These are phyloP conservation scores for Fusarium armeniacum DNA, from an alignment of 2,329 filamentous ascomycete species.

Conservation along the genomic window DNA sequence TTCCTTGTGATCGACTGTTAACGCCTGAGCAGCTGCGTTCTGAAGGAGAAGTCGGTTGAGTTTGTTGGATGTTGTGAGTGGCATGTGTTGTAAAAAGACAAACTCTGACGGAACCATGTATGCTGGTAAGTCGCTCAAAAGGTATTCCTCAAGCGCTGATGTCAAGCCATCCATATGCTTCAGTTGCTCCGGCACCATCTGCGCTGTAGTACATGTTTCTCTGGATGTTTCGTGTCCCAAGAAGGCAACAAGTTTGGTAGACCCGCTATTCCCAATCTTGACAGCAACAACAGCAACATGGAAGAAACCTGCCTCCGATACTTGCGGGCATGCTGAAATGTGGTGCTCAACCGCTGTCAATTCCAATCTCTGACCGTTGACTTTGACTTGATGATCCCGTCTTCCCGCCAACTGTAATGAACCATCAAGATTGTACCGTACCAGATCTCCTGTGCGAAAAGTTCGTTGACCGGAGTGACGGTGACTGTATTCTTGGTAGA, in stretches of 20 bases:
- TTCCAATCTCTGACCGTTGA: slow-evolving; percentile 10
- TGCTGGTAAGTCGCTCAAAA: neutral
- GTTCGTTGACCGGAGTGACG: neutral
- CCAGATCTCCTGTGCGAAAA: slow-evolving; percentile 8
- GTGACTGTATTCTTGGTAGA: neutral
- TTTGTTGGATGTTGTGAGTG: slow-evolving; percentile 10
- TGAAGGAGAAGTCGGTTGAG: slow-evolving; percentile 1
- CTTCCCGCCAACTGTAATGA: slow-evolving; percentile 7
- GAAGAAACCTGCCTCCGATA: neutral
- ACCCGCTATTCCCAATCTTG: neutral
- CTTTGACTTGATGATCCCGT: slow-evolving; percentile 13
- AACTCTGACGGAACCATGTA: slow-evolving; percentile 7
- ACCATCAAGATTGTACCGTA: slow-evolving; percentile 11
- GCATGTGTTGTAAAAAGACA: slow-evolving; percentile 1
- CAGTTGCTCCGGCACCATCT: neutral
- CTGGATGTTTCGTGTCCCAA: neutral
- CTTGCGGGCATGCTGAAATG: neutral
- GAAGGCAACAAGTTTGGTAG: slow-evolving; percentile 7
- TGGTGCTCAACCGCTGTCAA: slow-evolving; percentile 8
- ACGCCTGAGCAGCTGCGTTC: neutral
- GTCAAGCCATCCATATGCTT: neutral
- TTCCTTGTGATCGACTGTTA: neutral
- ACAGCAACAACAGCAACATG: slow-evolving; percentile 4
- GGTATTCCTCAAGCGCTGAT: neutral
- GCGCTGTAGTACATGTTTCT: neutral